phyloP scores from a whole-genome alignment of 1,139 yeast species.

The Debaryomyces udenii region DNA sequence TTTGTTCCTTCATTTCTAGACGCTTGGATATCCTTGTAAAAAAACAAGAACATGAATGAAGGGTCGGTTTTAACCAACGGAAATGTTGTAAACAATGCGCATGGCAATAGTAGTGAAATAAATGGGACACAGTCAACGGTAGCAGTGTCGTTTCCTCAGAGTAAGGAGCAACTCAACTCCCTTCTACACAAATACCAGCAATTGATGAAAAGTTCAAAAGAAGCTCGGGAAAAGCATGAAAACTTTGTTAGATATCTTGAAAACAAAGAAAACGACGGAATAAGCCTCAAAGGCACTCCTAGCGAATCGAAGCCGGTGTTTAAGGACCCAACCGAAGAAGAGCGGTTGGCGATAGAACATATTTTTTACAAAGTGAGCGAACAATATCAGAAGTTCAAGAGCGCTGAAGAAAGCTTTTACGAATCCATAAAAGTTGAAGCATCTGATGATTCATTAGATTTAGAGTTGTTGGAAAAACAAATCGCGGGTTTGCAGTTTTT shows the following conservation, averaged over 20 bases:
- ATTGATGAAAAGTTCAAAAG: slow-evolving; percentile 25
- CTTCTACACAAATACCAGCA: slow-evolving; percentile 37
- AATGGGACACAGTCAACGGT: slow-evolving; percentile 1
- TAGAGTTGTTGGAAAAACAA: slow-evolving; percentile 62
- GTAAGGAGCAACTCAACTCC: slow-evolving; percentile 34
- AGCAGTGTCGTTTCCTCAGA: slow-evolving; percentile 25
- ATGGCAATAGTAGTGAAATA: slow-evolving; percentile 1
- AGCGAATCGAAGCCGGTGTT: slow-evolving; percentile 14
- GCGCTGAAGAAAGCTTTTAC: slow-evolving; percentile 29
- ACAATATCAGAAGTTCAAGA: slow-evolving; percentile 28
- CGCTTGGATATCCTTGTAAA: slow-evolving; percentile 1
- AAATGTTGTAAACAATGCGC: neutral
- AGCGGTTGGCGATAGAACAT: slow-evolving; percentile 33
- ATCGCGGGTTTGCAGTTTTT: slow-evolving; percentile 74
- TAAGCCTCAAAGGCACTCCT: slow-evolving; percentile 10
- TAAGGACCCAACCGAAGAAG: slow-evolving; percentile 24
- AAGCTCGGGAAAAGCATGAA: slow-evolving; percentile 22
- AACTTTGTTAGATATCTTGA: slow-evolving; percentile 16
- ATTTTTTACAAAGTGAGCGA: slow-evolving; percentile 34
- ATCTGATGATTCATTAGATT: slow-evolving; percentile 37
- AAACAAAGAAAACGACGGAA: slow-evolving; percentile 16
- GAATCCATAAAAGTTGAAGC: slow-evolving; percentile 12
- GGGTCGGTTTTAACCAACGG: slow-evolving; percentile 10
- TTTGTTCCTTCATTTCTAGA: slow-evolving; percentile 3
- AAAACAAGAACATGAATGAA: slow-evolving; percentile 10